Percentiles rank a stretch among this genome's conserved stretches.
Conservation (phyloP, 2,329 filamentous ascomycete genomes). For the Geosmithia morbida region DNA sequence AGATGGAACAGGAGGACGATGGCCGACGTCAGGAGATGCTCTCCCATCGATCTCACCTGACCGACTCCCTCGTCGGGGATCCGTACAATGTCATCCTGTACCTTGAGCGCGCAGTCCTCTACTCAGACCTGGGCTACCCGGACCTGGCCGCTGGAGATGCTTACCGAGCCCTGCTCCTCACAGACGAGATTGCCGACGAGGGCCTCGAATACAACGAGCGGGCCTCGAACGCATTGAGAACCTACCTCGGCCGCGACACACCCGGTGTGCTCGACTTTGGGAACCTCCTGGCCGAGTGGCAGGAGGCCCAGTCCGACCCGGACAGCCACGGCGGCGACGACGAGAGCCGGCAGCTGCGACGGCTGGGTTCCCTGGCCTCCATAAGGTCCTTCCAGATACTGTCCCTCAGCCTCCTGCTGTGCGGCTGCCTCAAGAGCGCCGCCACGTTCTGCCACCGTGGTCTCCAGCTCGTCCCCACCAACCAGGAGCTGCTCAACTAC, state of each 20-base stretch:
- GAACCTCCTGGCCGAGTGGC: conserved; percentile 20
- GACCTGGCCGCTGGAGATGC: conserved; percentile 84
- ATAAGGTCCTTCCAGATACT: conserved; percentile 45
- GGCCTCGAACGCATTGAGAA: conserved; percentile 36
- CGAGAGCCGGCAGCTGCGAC: conserved; percentile 16
- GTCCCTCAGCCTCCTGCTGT: conserved; percentile 42
- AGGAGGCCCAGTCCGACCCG: conserved; percentile 15
- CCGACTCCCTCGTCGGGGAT: conserved; percentile 32
- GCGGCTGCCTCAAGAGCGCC: conserved; percentile 56
- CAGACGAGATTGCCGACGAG: conserved; percentile 67
- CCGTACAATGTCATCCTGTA: conserved; percentile 52
- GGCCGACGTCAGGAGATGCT: conserved; percentile 13
- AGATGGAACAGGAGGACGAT: background rate
- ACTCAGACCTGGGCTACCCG: conserved; percentile 67
- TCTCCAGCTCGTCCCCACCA: conserved; percentile 35
- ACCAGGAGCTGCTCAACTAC: conserved; percentile 39
- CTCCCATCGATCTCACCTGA: conserved; percentile 39
- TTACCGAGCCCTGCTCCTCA: conserved; percentile 76
- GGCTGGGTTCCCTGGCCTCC: conserved; percentile 34
- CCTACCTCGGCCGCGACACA: conserved; percentile 14
- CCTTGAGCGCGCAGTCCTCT: conserved; percentile 53
- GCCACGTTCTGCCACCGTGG: conserved; percentile 51
- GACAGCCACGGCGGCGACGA: conserved; percentile 3
- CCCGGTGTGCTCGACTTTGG: conserved; percentile 32
- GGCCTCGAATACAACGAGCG: conserved; percentile 70